Percentiles rank a stretch among this genome's conserved stretches.
Conservation (phyloP, 805 yeast genomes). For the Kodamaea leandrae region DNA sequence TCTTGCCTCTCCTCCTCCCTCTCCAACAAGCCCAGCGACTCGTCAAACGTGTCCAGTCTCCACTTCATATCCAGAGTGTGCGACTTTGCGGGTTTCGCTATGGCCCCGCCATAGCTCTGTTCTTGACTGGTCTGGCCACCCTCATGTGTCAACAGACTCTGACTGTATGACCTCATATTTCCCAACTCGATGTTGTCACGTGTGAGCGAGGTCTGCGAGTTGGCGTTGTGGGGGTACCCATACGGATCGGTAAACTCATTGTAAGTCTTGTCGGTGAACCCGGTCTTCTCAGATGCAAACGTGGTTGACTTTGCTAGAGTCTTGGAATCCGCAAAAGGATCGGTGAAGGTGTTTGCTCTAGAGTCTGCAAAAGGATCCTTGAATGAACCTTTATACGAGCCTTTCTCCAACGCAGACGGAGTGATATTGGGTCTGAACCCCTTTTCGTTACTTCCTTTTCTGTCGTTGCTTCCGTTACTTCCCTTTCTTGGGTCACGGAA, state of each 20-base stretch:
- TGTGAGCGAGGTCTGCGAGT: not conserved
- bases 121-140: not conserved
- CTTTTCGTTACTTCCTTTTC: too few species aligned
- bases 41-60: not conserved
- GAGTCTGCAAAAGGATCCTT: not conserved
- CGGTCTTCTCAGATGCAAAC: too few species aligned
- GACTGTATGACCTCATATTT: not conserved
- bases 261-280: not conserved
- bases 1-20: too few species aligned
- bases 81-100: not conserved
- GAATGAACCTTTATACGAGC: not conserved
- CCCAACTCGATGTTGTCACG: constrained; percentile 1
- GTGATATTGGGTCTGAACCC: too few species aligned
- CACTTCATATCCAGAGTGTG: not conserved
- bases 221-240: not conserved
- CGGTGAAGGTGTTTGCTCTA: not conserved
- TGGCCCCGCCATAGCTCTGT: too few species aligned
- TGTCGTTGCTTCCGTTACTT: not conserved
- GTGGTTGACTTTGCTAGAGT: too few species aligned
- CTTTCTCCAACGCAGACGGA: not conserved
- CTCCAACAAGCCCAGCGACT: too few species aligned
- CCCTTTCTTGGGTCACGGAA: not conserved
- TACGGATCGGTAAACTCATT: not conserved
- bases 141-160: constrained; percentile 1
- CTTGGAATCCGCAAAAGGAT: not conserved